Conservation (phyloP, 2,329 filamentous ascomycete species). For the Cladophialophora bantiana region DNA sequence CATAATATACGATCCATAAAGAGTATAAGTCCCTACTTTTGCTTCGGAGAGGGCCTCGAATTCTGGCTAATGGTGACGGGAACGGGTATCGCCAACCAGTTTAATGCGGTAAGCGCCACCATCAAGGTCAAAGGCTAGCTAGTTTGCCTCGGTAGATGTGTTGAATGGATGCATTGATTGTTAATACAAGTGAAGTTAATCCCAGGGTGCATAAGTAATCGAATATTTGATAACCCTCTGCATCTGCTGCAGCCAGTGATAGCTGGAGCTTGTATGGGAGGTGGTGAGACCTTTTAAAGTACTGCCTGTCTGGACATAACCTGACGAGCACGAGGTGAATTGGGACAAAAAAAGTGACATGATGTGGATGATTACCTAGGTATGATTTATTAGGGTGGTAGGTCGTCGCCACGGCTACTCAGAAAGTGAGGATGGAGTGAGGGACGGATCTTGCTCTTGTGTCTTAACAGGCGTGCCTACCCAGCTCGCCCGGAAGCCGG, state of each 20-base stretch:
- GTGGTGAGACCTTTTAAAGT: not conserved
- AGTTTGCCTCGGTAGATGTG: conserved; percentile 1
- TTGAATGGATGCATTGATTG: not conserved
- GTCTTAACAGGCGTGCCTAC: too few relatives aligned
- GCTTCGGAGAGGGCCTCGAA: not conserved
- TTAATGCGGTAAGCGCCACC: not conserved
- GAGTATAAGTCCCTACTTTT: not conserved
- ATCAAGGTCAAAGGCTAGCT: not conserved
- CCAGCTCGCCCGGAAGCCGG: too few relatives aligned
- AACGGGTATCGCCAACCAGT: not conserved
- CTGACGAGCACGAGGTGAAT: too few relatives aligned
- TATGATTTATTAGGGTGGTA: too few relatives aligned
- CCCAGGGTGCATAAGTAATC: conserved; percentile 2
- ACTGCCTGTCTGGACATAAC: too few relatives aligned
- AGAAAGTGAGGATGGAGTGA: too few relatives aligned
- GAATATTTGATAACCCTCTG: not conserved
- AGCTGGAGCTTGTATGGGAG: not conserved
- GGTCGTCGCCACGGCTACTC: too few relatives aligned
- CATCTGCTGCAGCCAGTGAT: not conserved
- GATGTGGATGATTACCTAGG: too few relatives aligned
- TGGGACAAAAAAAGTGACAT: too few relatives aligned
- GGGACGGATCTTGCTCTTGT: too few relatives aligned
- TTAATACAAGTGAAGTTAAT: not conserved
- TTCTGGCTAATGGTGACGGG: not conserved
- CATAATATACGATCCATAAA: conserved; percentile 14